Percentiles rank a stretch among this genome's conserved stretches.
Evolutionary conservation across 768 basidiomycete species (phyloP).

Genomic region (Termitomyces sp.): DNA sequence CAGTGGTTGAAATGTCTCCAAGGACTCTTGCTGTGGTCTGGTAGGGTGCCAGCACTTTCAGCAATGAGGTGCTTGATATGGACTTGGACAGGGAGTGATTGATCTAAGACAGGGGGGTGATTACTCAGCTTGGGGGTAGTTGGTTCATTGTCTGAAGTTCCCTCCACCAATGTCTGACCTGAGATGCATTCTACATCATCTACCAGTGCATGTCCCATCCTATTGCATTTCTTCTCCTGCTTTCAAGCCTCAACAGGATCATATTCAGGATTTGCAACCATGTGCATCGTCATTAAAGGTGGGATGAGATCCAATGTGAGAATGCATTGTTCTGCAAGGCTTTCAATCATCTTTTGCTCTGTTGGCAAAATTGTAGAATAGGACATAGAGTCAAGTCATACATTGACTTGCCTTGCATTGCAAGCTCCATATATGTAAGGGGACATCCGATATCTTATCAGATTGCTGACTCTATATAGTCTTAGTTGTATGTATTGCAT

Average conservation of each 20-base stretch:
- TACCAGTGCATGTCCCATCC: slow-evolving; percentile 18
- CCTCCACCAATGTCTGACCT: slow-evolving; percentile 34
- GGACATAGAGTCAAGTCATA: neutral
- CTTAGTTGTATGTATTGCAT: no score
- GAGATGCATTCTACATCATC: slow-evolving; percentile 33
- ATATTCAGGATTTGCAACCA: slow-evolving; percentile 96
- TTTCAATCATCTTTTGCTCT: slow-evolving; percentile 99
- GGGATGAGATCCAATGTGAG: slow-evolving; percentile 87
- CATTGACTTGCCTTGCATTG: slow-evolving; percentile 68
- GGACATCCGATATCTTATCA: no score
- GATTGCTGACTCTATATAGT: no score
- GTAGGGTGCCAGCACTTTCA: slow-evolving; percentile 18
- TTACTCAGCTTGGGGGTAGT: slow-evolving; percentile 22
- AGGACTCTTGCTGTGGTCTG: slow-evolving; percentile 66
- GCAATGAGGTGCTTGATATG: neutral
- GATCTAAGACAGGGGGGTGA: slow-evolving; percentile 13
- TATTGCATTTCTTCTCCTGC: slow-evolving; percentile 31
- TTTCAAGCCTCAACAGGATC: slow-evolving; percentile 75
- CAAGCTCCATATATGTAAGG: slow-evolving; percentile 98
- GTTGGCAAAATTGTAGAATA: slow-evolving; percentile 10
- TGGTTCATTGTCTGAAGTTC: slow-evolving; percentile 20
- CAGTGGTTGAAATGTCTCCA: slow-evolving; percentile 49
- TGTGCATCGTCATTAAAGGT: slow-evolving; percentile 93
- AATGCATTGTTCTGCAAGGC: slow-evolving; percentile 86
- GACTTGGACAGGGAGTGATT: slow-evolving; percentile 12